A percentile compares a stretch with the other conserved stretches of the same genome.
phyloP scores from a whole-genome alignment of 352 stramenopile species.

The Pythium vanterpoolii region DNA sequence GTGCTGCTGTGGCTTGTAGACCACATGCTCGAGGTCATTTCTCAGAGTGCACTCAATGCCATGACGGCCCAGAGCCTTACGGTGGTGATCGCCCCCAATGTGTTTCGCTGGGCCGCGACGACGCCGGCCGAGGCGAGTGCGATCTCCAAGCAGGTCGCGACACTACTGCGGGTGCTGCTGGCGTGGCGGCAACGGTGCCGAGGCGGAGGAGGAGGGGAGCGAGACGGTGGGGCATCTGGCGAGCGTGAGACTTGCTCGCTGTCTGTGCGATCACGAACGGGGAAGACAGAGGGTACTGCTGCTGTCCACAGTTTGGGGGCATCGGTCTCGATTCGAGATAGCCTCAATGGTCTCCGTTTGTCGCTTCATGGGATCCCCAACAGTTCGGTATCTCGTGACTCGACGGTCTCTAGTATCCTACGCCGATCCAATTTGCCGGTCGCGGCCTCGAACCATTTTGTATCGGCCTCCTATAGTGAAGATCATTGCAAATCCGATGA shows the following conservation, averaged over 20 bases:
- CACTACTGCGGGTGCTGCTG: slow-evolving; percentile 37
- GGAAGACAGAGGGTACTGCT: background rate
- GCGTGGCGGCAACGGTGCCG: slow-evolving; percentile 28
- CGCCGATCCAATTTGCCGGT: slow-evolving; percentile 1
- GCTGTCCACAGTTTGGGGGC: background rate
- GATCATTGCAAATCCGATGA: background rate
- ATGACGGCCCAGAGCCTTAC: slow-evolving; percentile 52
- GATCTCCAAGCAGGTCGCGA: slow-evolving; percentile 31
- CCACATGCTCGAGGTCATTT: slow-evolving; percentile 55
- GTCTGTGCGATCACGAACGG: background rate
- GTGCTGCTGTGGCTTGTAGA: slow-evolving; percentile 67
- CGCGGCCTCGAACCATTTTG: background rate
- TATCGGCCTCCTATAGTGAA: background rate
- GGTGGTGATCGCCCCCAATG: slow-evolving; percentile 56
- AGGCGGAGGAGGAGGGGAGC: background rate
- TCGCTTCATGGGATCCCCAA: background rate
- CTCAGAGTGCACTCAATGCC: slow-evolving; percentile 31
- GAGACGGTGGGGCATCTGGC: background rate
- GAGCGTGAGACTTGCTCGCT: background rate
- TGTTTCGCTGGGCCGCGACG: slow-evolving; percentile 33
- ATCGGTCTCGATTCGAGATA: slow-evolving; percentile 8
- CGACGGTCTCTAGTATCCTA: slow-evolving; percentile 12
- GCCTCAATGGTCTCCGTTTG: background rate
- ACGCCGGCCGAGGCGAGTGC: slow-evolving; percentile 20
- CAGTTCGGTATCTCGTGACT: background rate